Conservation (phyloP, 2,329 filamentous ascomycete species). For the Clarireedia hainanense region DNA sequence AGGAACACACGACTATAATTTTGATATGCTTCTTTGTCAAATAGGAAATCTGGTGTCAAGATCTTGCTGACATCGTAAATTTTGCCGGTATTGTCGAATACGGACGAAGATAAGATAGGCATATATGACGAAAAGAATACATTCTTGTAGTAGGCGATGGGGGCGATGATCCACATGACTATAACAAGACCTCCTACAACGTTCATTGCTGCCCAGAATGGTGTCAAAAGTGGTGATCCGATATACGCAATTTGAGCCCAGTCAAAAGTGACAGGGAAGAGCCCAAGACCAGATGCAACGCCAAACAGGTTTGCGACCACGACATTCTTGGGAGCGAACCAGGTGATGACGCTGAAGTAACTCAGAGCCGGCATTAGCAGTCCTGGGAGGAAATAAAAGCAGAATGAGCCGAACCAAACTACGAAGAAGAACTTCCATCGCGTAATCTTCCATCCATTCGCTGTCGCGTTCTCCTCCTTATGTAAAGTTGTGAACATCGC, state of each 20-base stretch:
- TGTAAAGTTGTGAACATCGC: constrained; percentile 85
- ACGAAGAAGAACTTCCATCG: constrained; percentile 78
- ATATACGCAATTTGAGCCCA: constrained; percentile 85
- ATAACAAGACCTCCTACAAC: constrained; percentile 72
- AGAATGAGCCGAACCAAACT: constrained; percentile 62
- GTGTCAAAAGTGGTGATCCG: constrained; percentile 73
- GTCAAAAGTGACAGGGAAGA: constrained; percentile 83
- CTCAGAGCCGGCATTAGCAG: constrained; percentile 76
- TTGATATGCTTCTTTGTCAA: constrained; percentile 68
- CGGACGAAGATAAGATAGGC: constrained; percentile 75
- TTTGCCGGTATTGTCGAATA: constrained; percentile 77
- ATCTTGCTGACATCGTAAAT: constrained; percentile 78
- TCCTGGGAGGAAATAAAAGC: constrained; percentile 80
- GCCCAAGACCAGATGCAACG: constrained; percentile 71
- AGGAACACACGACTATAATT: constrained; percentile 80
- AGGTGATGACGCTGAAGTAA: constrained; percentile 84
- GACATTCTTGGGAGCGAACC: constrained; percentile 82
- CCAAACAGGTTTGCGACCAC: constrained; percentile 81
- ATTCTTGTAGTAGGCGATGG: constrained; percentile 74
- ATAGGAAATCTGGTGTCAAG: constrained; percentile 67
- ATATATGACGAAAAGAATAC: constrained; percentile 75
- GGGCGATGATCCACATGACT: constrained; percentile 79
- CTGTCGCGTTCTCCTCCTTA: constrained; percentile 73
- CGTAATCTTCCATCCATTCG: constrained; percentile 75
- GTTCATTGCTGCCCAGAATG: constrained; percentile 82